phyloP scores from a whole-genome alignment of 176 grass and related monocot species.

The Melocanna baccifera region DNA sequence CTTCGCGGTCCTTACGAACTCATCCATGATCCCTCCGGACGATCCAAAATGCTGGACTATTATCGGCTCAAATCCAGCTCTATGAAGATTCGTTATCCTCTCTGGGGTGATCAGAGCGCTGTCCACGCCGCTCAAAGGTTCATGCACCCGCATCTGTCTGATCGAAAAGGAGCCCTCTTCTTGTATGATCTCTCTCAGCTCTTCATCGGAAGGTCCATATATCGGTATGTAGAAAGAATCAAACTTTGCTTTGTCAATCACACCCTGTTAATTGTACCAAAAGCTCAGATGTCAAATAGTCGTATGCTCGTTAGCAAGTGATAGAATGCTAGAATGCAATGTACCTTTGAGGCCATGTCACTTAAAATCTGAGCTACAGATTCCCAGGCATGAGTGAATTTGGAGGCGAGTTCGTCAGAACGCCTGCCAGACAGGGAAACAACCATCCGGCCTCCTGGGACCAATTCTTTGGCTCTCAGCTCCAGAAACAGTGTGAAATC shows the following conservation, averaged over 20 bases:
- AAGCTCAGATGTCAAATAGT: neutral
- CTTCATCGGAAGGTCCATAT: neutral
- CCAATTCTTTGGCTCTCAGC: slow-evolving; percentile 15
- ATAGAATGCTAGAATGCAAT: neutral
- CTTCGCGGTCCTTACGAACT: neutral
- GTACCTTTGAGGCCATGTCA: slow-evolving; percentile 29
- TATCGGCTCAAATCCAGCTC: slow-evolving; percentile 28
- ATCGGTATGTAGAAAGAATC: slow-evolving; percentile 25
- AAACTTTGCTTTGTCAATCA: neutral
- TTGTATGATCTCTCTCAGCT: slow-evolving; percentile 7
- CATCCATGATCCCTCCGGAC: neutral
- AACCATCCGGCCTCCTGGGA: neutral
- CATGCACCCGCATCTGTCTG: neutral
- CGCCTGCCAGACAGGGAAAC: slow-evolving; percentile 1
- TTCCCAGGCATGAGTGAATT: slow-evolving; percentile 7
- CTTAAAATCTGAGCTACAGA: neutral
- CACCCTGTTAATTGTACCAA: neutral
- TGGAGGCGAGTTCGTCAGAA: neutral
- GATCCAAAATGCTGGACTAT: slow-evolving; percentile 18
- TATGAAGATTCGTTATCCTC: neutral
- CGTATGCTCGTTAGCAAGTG: neutral
- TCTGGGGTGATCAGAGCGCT: neutral
- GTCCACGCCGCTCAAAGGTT: neutral
- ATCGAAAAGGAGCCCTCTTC: slow-evolving; percentile 16
- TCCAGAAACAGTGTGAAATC: slow-evolving; percentile 22